Conservation (phyloP, 192 early-diverging fungal species). For the Coemansia sp. region DNA sequence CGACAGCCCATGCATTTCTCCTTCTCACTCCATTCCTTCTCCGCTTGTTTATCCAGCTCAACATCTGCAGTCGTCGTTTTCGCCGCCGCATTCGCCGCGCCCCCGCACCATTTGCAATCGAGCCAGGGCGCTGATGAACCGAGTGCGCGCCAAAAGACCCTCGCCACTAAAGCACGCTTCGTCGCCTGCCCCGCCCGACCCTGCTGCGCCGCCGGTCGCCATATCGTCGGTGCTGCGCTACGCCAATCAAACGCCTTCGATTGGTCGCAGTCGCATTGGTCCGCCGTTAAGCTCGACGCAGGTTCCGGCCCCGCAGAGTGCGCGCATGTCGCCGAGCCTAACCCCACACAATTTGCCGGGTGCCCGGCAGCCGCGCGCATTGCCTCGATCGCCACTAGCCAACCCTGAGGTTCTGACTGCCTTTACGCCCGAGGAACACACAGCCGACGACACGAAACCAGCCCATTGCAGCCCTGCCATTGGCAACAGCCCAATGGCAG, state of each 20-base stretch:
- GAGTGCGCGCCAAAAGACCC: slow-evolving; percentile 23
- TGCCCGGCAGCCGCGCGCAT: slow-evolving; percentile 17
- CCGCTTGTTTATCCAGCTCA: slow-evolving; percentile 12
- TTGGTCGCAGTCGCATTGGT: not conserved
- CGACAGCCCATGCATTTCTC: slow-evolving; percentile 3
- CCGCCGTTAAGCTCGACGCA: not conserved
- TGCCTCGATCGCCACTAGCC: slow-evolving; percentile 52
- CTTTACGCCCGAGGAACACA: not conserved
- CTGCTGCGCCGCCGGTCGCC: slow-evolving; percentile 12
- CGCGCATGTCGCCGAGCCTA: not conserved
- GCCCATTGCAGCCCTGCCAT: not conserved
- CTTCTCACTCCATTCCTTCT: slow-evolving; percentile 1
- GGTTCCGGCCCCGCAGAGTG: not conserved
- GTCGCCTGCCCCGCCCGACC: not conserved
- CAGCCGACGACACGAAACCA: not conserved
- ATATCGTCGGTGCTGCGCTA: slow-evolving; percentile 26
- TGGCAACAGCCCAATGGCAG: not conserved
- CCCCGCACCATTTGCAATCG: slow-evolving; percentile 47
- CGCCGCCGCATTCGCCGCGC: slow-evolving; percentile 35
- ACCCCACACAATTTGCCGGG: not conserved
- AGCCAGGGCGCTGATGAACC: slow-evolving; percentile 38
- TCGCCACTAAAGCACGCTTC: slow-evolving; percentile 3
- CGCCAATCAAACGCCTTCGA: not conserved
- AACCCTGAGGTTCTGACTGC: slow-evolving; percentile 21
- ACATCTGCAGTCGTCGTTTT: slow-evolving; percentile 49